Percentiles rank a stretch among this genome's conserved stretches.
Conservation (phyloP, 805 yeast species). For the Candida mattraensis region DNA sequence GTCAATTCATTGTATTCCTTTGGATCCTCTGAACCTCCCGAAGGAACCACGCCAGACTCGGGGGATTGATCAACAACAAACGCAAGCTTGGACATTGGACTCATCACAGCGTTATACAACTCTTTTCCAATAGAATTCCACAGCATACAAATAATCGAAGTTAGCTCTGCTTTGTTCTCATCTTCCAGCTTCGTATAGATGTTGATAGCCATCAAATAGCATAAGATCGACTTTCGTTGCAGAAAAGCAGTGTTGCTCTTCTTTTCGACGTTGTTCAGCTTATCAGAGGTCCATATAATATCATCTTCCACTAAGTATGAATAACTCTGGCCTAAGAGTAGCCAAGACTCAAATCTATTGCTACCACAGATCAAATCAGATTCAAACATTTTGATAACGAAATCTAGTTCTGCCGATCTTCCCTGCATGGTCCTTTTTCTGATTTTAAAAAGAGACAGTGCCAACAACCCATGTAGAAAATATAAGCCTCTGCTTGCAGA, state of each 20-base stretch:
- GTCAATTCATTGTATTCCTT: neutral
- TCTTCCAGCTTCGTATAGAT: slow-evolving; percentile 28
- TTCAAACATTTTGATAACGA: slow-evolving; percentile 63
- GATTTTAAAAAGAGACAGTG: slow-evolving; percentile 64
- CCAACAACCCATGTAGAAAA: slow-evolving; percentile 65
- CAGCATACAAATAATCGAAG: slow-evolving; percentile 42
- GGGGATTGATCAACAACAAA: slow-evolving; percentile 28
- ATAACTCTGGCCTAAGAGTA: slow-evolving; percentile 74
- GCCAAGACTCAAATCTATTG: slow-evolving; percentile 82
- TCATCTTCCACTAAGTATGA: slow-evolving; percentile 84
- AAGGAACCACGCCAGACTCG: neutral
- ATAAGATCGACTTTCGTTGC: slow-evolving; percentile 69
- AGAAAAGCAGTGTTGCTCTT: slow-evolving; percentile 58
- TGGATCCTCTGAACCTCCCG: neutral
- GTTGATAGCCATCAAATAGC: slow-evolving; percentile 73
- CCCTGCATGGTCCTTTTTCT: slow-evolving; percentile 80
- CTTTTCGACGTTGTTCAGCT: slow-evolving; percentile 60
- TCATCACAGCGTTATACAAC: slow-evolving; percentile 54
- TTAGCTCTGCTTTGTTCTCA: slow-evolving; percentile 21
- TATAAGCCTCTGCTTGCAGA: slow-evolving; percentile 59
- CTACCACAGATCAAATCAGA: slow-evolving; percentile 68
- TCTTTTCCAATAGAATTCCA: slow-evolving; percentile 59
- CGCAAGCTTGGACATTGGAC: slow-evolving; percentile 65
- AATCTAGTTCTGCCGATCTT: slow-evolving; percentile 76
- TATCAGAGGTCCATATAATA: slow-evolving; percentile 88